Evolutionary conservation across 2,329 filamentous ascomycete species (phyloP).

Genomic region (Penicillium italicum): DNA sequence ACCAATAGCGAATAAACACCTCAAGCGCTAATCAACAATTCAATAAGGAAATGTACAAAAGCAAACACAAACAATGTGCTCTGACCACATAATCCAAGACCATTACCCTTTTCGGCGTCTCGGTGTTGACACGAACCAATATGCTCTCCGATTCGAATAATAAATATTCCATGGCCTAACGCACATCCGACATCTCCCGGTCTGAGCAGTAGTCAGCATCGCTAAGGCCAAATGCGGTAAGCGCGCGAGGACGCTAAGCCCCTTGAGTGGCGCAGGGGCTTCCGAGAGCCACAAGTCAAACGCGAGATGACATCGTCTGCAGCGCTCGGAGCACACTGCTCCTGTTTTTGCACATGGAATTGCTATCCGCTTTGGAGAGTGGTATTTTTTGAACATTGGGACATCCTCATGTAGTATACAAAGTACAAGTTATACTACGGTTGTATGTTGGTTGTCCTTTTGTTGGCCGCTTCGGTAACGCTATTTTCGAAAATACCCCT

Average conservation of each 20-base stretch:
- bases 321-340: slow-evolving; percentile 24
- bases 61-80: background rate
- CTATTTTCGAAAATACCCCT: no score
- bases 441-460: background rate
- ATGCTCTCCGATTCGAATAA: background rate
- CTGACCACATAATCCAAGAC: background rate
- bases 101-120: slow-evolving; percentile 14
- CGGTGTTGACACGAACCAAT: slow-evolving; percentile 16
- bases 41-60: background rate
- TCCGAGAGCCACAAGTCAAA: slow-evolving; percentile 14
- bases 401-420: background rate
- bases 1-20: background rate
- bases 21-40: background rate
- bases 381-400: background rate
- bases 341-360: slow-evolving; percentile 6
- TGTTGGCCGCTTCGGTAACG: background rate
- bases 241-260: slow-evolving; percentile 10
- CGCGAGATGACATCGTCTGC: slow-evolving; percentile 22
- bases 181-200: slow-evolving; percentile 5
- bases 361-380: background rate
- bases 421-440: background rate
- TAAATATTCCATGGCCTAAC: background rate
- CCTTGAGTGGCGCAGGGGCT: slow-evolving; percentile 19
- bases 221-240: background rate
- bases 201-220: slow-evolving; percentile 22